Evolutionary conservation across 306 rosid species (phyloP).

Genomic region (Purshia tridentata): DNA sequence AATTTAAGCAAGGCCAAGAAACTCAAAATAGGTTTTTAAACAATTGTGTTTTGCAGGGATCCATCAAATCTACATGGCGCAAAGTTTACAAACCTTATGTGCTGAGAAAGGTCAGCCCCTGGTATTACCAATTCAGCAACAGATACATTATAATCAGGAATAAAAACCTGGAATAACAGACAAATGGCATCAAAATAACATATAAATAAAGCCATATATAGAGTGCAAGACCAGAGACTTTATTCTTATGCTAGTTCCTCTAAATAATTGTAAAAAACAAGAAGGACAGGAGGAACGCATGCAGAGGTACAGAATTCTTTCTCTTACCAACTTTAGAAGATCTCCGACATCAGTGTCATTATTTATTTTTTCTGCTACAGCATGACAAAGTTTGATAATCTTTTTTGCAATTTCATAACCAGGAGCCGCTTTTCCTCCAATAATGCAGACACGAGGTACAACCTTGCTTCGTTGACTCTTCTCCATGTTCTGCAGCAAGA

Average conservation of each 20-base stretch:
- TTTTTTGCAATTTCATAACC: conserved; percentile 72
- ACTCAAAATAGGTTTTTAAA: not conserved
- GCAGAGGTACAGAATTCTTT: conserved; percentile 15
- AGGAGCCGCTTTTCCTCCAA: conserved; percentile 84
- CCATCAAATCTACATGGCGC: conserved; percentile 5
- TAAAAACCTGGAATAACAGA: conserved; percentile 52
- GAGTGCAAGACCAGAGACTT: not conserved
- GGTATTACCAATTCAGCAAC: conserved; percentile 80
- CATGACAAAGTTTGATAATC: conserved; percentile 70
- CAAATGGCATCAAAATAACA: conserved; percentile 23
- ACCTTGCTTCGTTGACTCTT: conserved; percentile 55
- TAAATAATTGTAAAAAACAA: conserved; percentile 4
- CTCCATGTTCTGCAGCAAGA: conserved; percentile 52
- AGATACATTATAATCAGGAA: conserved; percentile 75
- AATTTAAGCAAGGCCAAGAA: not conserved
- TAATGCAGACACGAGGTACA: conserved; percentile 74
- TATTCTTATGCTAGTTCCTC: not conserved
- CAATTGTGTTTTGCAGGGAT: not conserved
- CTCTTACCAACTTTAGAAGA: conserved; percentile 57
- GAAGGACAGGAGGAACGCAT: conserved; percentile 5
- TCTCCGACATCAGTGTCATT: conserved; percentile 60
- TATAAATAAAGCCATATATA: not conserved
- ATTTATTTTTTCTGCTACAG: conserved; percentile 62
- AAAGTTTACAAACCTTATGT: conserved; percentile 52
- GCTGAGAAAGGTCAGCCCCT: conserved; percentile 78